phyloP scores from a whole-genome alignment of 768 basidiomycete genomes.

The Phlebiopsis gigantea region DNA sequence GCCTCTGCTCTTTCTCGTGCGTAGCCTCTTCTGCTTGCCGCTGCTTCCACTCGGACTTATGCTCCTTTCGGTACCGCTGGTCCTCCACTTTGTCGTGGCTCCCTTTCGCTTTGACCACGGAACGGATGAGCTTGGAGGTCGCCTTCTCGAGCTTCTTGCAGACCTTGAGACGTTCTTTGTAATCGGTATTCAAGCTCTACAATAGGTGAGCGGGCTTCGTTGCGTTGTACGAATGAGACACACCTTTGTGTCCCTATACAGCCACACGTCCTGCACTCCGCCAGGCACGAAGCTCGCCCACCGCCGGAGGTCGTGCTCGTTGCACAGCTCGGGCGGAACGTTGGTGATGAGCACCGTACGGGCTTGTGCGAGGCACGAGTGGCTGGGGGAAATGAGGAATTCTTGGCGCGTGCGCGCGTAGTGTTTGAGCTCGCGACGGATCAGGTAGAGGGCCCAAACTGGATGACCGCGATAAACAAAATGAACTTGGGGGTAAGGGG shows the following conservation, averaged over 20 bases:
- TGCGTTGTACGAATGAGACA: background rate
- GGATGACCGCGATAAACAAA: background rate
- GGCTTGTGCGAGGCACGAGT: slow-evolving; percentile 58
- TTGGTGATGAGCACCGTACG: slow-evolving; percentile 65
- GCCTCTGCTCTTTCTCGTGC: background rate
- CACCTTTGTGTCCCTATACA: slow-evolving; percentile 47
- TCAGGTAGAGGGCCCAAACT: slow-evolving; percentile 59
- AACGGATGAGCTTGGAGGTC: slow-evolving; percentile 40
- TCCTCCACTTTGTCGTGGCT: slow-evolving; percentile 18
- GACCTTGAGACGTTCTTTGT: slow-evolving; percentile 38
- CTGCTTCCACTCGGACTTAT: background rate
- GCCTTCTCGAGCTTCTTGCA: slow-evolving; percentile 56
- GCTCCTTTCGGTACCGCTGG: slow-evolving; percentile 9
- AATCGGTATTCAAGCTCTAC: slow-evolving; percentile 34
- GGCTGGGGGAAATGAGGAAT: slow-evolving; percentile 53
- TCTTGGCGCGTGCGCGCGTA: slow-evolving; percentile 53
- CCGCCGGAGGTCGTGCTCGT: slow-evolving; percentile 40
- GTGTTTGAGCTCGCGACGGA: slow-evolving; percentile 51
- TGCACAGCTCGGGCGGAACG: slow-evolving; percentile 49
- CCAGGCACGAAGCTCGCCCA: slow-evolving; percentile 66
- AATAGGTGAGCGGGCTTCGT: background rate
- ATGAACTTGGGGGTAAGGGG: no score
- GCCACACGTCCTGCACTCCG: slow-evolving; percentile 64
- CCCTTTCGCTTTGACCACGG: slow-evolving; percentile 20
- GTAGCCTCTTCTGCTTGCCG: slow-evolving; percentile 1